Evolutionary conservation across 2,329 filamentous ascomycete genomes (phyloP).

Genomic region (Kalmusia sp.): DNA sequence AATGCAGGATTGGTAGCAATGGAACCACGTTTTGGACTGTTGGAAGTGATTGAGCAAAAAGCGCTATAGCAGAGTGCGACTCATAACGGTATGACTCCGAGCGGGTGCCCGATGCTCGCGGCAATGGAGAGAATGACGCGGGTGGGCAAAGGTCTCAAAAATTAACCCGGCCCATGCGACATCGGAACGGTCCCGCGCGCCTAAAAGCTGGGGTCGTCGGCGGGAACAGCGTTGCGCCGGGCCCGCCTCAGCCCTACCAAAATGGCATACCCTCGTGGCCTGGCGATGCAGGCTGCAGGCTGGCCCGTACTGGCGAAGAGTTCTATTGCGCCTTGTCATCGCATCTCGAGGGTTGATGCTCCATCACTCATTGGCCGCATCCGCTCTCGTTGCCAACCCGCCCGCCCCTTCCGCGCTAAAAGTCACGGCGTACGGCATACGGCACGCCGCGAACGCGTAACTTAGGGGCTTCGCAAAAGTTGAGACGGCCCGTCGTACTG

Average conservation of each 20-base stretch:
- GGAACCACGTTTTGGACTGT: too few species aligned
- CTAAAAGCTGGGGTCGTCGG: slow-evolving; percentile 17
- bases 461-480: background rate
- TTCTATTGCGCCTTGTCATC: background rate
- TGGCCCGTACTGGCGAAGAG: too few species aligned
- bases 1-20: too few species aligned
- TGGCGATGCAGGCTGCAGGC: too few species aligned
- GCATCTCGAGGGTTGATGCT: background rate
- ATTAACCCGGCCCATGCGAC: slow-evolving; percentile 37
- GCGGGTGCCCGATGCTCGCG: background rate
- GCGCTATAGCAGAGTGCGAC: too few species aligned
- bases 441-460: background rate
- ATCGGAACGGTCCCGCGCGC: slow-evolving; percentile 34
- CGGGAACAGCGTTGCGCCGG: slow-evolving; percentile 5
- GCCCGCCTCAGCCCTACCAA: slow-evolving; percentile 28
- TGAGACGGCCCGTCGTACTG: background rate
- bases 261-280: too few species aligned
- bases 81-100: slow-evolving; percentile 5
- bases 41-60: too few species aligned
- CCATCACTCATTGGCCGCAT: background rate
- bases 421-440: background rate
- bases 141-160: slow-evolving; percentile 23
- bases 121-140: slow-evolving; percentile 16
- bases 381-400: background rate
- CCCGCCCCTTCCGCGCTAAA: slow-evolving; percentile 5